phyloP scores from a whole-genome alignment of 768 basidiomycete species.

The Mycena metata region DNA sequence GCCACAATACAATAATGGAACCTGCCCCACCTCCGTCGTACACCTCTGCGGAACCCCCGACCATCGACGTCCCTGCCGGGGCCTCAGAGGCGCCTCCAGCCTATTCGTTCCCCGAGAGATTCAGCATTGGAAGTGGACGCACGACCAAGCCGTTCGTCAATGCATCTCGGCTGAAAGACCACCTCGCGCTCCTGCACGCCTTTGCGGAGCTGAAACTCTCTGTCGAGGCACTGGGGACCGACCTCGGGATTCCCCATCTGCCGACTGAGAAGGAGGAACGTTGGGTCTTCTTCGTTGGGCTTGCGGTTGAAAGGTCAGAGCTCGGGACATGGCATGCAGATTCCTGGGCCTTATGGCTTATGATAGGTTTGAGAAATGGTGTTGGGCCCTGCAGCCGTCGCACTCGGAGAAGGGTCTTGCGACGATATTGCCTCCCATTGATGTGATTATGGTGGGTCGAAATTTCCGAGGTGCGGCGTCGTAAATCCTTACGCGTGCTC shows the following conservation, averaged over 20 bases:
- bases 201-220: constrained; percentile 36
- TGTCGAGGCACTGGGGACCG: constrained; percentile 30
- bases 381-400: constrained; percentile 29
- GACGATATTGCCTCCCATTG: constrained; percentile 31
- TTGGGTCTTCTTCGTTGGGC: constrained; percentile 41
- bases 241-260: background rate
- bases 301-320: constrained; percentile 41
- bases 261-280: constrained; percentile 30
- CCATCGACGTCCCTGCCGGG: background rate
- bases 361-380: constrained; percentile 40
- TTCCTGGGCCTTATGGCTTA: background rate
- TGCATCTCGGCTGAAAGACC: constrained; percentile 42
- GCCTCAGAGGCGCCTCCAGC: constrained; percentile 38
- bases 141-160: constrained; percentile 47
- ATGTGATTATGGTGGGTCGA: constrained; percentile 32
- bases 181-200: constrained; percentile 39
- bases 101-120: constrained; percentile 48
- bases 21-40: constrained; percentile 25
- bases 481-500: background rate
- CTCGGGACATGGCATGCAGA: background rate
- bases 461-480: background rate
- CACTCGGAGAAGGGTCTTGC: constrained; percentile 33
- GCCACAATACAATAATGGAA: constrained; percentile 1
- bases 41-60: constrained; percentile 2
- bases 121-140: constrained; percentile 44